Conservation (phyloP, 495 filamentous ascomycete genomes). For the Trichoderma erinaceum region DNA sequence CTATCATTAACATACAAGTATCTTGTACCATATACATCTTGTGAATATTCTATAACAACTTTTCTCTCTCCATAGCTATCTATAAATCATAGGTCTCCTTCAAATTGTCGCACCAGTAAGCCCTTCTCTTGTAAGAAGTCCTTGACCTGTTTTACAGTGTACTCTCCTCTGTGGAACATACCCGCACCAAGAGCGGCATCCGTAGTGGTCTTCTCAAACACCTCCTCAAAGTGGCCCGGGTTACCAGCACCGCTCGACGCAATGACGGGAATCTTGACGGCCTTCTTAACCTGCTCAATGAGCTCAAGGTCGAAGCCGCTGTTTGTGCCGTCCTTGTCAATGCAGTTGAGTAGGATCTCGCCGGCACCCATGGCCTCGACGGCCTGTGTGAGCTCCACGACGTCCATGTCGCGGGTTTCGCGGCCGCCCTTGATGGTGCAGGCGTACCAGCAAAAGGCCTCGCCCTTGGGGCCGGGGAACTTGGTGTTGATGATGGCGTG, state of each 20-base stretch:
- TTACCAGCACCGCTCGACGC: slow-evolving; percentile 90
- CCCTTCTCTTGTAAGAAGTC: slow-evolving; percentile 64
- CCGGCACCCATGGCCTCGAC: slow-evolving; percentile 96
- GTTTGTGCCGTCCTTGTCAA: slow-evolving; percentile 94
- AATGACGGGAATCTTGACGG: slow-evolving; percentile 87
- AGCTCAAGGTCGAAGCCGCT: slow-evolving; percentile 93
- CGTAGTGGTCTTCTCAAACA: slow-evolving; percentile 76
- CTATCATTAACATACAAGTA: too few relatives aligned
- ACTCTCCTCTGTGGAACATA: slow-evolving; percentile 96
- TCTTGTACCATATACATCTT: background rate
- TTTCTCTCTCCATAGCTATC: background rate
- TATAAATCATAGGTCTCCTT: slow-evolving; percentile 39
- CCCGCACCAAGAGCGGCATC: slow-evolving; percentile 93
- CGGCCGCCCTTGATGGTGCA: slow-evolving; percentile 94
- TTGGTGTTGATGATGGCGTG: slow-evolving; percentile 73
- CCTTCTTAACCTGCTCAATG: slow-evolving; percentile 75
- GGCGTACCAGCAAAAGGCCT: slow-evolving; percentile 91
- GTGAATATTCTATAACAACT: background rate
- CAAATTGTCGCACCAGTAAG: slow-evolving; percentile 69
- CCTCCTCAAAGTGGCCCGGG: slow-evolving; percentile 84
- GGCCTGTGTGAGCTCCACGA: slow-evolving; percentile 75
- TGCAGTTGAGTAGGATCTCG: slow-evolving; percentile 93
- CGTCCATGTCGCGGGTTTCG: slow-evolving; percentile 85
- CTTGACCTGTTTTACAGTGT: slow-evolving; percentile 93
- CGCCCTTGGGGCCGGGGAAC: slow-evolving; percentile 65